These are phyloP conservation scores for Boletus rex-veris DNA, from an alignment of 768 basidiomycete genomes.

Conservation along the genomic window DNA sequence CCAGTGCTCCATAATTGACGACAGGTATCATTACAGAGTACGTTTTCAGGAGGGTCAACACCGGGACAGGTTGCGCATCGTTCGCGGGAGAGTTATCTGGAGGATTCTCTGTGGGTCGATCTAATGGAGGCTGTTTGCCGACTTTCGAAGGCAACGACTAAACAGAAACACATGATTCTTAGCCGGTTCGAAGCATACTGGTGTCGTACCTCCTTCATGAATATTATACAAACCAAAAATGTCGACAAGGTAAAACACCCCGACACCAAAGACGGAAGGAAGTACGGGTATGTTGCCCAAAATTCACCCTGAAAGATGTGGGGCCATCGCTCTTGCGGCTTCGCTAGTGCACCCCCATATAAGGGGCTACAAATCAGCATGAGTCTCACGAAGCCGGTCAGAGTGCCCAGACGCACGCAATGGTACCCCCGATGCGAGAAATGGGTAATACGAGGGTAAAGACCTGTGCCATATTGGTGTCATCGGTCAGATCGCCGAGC, in stretches of 20 bases:
- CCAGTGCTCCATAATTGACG: slow-evolving; percentile 40
- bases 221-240: slow-evolving; percentile 13
- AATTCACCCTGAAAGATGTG: slow-evolving; percentile 38
- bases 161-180: background rate
- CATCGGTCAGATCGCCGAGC: slow-evolving; percentile 57
- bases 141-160: slow-evolving; percentile 26
- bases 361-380: slow-evolving; percentile 32
- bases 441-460: slow-evolving; percentile 19
- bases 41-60: slow-evolving; percentile 32
- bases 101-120: background rate
- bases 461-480: slow-evolving; percentile 34
- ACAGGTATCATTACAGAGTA: slow-evolving; percentile 39
- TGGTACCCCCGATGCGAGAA: background rate
- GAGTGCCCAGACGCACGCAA: background rate
- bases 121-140: background rate
- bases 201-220: slow-evolving; percentile 32
- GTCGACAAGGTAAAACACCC: slow-evolving; percentile 5
- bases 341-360: slow-evolving; percentile 53
- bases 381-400: background rate
- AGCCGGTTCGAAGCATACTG: background rate
- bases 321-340: slow-evolving; percentile 55
- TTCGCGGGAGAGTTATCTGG: background rate
- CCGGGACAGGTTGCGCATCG: slow-evolving; percentile 16
- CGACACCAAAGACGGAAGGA: slow-evolving; percentile 9
- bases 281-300: background rate